Conservation (phyloP, 2,329 filamentous ascomycete genomes). For the Xylaria polymorpha region DNA sequence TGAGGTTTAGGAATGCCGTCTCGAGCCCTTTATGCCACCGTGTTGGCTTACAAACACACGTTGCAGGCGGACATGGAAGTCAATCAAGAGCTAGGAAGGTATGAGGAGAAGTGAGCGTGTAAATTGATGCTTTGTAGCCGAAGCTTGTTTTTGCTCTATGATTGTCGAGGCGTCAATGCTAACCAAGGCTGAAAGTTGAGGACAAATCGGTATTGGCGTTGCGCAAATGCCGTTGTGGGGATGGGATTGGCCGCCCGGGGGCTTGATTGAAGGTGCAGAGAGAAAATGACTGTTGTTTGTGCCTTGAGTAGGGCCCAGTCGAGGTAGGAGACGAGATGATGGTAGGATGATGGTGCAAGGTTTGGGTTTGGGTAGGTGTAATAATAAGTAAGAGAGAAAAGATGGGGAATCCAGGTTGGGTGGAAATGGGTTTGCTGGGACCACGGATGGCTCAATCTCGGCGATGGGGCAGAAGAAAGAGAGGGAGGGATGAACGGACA, state of each 20-base stretch:
- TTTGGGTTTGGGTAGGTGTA: constrained; percentile 17
- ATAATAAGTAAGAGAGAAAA: constrained; percentile 16
- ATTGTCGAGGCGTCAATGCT: constrained; percentile 20
- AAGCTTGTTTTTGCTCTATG: neutral
- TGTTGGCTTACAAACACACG: neutral
- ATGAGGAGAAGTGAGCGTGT: neutral
- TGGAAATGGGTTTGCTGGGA: constrained; percentile 27
- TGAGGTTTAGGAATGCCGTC: constrained; percentile 20
- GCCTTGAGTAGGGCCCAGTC: constrained; percentile 10
- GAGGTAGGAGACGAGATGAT: constrained; percentile 30
- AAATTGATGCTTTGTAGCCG: neutral
- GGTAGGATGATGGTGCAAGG: constrained; percentile 28
- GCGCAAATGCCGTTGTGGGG: constrained; percentile 35
- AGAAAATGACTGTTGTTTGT: constrained; percentile 4
- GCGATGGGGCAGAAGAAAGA: constrained; percentile 23
- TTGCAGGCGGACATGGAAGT: neutral
- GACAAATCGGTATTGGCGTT: constrained; percentile 32
- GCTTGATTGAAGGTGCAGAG: constrained; percentile 4
- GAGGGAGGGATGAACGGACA: constrained; percentile 14
- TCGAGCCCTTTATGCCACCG: neutral
- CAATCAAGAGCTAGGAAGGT: neutral
- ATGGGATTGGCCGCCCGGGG: constrained; percentile 4
- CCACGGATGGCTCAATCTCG: constrained; percentile 32
- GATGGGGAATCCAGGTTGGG: constrained; percentile 32
- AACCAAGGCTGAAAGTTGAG: constrained; percentile 34